A percentile compares a stretch with the other conserved stretches of the same genome.
Conservation (phyloP, 345 rosid genomes). For the Gossypium bickii region DNA sequence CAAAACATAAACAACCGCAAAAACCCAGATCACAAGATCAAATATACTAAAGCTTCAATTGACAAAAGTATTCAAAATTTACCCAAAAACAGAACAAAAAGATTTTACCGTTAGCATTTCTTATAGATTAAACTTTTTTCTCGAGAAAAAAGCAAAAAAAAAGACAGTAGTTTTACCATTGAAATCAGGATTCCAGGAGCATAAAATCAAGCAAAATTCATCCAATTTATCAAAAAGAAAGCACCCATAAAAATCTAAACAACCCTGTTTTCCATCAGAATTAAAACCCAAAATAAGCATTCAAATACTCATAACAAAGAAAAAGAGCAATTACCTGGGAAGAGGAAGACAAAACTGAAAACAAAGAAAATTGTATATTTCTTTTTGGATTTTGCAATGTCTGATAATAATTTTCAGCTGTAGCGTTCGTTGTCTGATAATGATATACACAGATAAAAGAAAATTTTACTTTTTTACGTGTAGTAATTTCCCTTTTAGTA, state of each 20-base stretch:
- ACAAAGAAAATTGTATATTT: neutral
- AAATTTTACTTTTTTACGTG: neutral
- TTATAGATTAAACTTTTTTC: constrained; percentile 6
- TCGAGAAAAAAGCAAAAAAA: neutral
- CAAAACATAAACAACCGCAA: constrained; percentile 21
- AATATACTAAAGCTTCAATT: neutral
- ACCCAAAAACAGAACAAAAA: neutral
- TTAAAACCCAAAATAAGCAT: neutral
- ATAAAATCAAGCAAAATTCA: neutral
- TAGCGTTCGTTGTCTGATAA: neutral
- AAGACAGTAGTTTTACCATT: neutral
- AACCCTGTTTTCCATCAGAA: neutral
- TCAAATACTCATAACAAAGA: neutral
- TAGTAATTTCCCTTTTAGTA: neutral
- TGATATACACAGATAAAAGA: neutral
- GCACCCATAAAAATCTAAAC: neutral
- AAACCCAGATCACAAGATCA: constrained; percentile 28
- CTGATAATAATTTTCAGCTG: constrained; percentile 2
- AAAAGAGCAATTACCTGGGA: constrained; percentile 12
- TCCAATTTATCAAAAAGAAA: neutral
- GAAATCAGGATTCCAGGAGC: constrained; percentile 7
- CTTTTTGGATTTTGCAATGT: neutral
- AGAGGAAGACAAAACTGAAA: constrained; percentile 7
- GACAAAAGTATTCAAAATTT: constrained; percentile 3
- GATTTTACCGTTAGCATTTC: constrained; percentile 26